Percentiles rank a stretch among this genome's conserved stretches.
These are phyloP conservation scores for Diatrype stigma DNA, from an alignment of 2,329 filamentous ascomycete genomes.

Conservation along the genomic window DNA sequence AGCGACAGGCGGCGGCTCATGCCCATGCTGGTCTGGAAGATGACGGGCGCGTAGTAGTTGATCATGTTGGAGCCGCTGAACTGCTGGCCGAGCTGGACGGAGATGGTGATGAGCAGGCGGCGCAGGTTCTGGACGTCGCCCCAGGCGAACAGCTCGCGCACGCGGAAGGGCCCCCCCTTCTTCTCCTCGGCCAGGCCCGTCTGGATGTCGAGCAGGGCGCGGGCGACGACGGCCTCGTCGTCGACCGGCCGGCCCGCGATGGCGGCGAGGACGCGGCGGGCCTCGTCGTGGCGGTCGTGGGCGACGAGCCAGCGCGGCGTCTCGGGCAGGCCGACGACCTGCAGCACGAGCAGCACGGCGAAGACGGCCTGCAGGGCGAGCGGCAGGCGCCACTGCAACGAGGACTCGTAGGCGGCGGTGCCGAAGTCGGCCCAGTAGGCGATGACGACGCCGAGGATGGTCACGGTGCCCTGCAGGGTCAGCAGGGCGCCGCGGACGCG, in stretches of 20 bases:
- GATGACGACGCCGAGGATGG: slow-evolving; percentile 42
- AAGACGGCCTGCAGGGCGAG: slow-evolving; percentile 38
- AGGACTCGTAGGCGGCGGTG: slow-evolving; percentile 4
- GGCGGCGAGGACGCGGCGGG: slow-evolving; percentile 13
- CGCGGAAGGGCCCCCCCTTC: slow-evolving; percentile 15
- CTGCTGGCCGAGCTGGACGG: slow-evolving; percentile 24
- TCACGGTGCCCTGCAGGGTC: slow-evolving; percentile 44
- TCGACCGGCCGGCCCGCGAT: slow-evolving; percentile 11
- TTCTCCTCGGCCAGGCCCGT: slow-evolving; percentile 13
- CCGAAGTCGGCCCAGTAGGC: slow-evolving; percentile 31
- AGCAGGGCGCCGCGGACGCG: slow-evolving; percentile 45
- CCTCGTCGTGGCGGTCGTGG: slow-evolving; percentile 28
- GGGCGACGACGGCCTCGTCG: slow-evolving; percentile 13
- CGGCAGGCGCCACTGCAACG: slow-evolving; percentile 35
- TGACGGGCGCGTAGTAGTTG: slow-evolving; percentile 32
- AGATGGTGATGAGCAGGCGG: slow-evolving; percentile 21
- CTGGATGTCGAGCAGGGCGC: slow-evolving; percentile 13
- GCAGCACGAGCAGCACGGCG: slow-evolving; percentile 32
- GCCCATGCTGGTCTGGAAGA: slow-evolving; percentile 34
- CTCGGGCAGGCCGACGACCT: slow-evolving; percentile 32
- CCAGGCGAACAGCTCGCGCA: slow-evolving; percentile 17
- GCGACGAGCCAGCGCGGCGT: slow-evolving; percentile 33
- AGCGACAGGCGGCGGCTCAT: slow-evolving; percentile 44
- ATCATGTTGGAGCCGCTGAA: slow-evolving; percentile 24
- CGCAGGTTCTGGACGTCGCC: slow-evolving; percentile 22